phyloP scores from a whole-genome alignment of 1,284 basidiomycete genomes.

The Ceratobasidium sp. region DNA sequence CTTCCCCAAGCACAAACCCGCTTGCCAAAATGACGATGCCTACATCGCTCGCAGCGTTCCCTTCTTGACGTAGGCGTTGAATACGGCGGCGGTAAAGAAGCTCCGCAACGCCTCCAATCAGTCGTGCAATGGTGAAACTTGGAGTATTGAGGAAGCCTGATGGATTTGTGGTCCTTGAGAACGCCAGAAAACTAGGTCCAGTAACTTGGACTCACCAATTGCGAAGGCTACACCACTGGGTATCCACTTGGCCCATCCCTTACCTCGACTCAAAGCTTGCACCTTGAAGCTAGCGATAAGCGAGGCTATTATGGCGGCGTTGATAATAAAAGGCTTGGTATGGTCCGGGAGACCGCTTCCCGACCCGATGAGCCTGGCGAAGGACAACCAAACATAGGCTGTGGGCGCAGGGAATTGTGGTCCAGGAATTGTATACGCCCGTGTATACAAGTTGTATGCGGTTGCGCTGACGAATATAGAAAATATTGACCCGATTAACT shows the following conservation, averaged over 20 bases:
- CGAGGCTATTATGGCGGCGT: constrained; percentile 75
- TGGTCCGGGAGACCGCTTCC: constrained; percentile 18
- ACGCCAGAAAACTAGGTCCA: constrained; percentile 43
- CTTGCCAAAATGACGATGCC: constrained; percentile 87
- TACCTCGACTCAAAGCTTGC: constrained; percentile 56
- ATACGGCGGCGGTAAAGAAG: constrained; percentile 65
- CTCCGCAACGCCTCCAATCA: constrained; percentile 87
- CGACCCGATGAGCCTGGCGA: constrained; percentile 81
- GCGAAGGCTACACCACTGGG: constrained; percentile 91
- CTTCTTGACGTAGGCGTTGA: constrained; percentile 49
- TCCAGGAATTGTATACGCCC: constrained; percentile 84
- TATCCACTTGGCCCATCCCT: constrained; percentile 70
- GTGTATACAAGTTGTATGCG: constrained; percentile 86
- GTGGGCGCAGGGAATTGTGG: constrained; percentile 94
- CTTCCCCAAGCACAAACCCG: constrained; percentile 95
- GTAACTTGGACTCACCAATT: constrained; percentile 53
- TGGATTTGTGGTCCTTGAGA: constrained; percentile 34
- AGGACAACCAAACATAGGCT: constrained; percentile 89
- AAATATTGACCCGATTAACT: constrained; percentile 84
- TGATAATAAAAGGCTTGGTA: constrained; percentile 65
- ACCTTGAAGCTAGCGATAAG: constrained; percentile 70
- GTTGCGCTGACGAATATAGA: constrained; percentile 89
- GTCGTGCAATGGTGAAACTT: constrained; percentile 89
- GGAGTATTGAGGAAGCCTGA: constrained; percentile 89
- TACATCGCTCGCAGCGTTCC: constrained; percentile 57